Percentiles rank a stretch among this genome's conserved stretches.
These are phyloP conservation scores for Trichoderma sp. DNA, from an alignment of 2,329 filamentous ascomycete species.

Conservation along the genomic window DNA sequence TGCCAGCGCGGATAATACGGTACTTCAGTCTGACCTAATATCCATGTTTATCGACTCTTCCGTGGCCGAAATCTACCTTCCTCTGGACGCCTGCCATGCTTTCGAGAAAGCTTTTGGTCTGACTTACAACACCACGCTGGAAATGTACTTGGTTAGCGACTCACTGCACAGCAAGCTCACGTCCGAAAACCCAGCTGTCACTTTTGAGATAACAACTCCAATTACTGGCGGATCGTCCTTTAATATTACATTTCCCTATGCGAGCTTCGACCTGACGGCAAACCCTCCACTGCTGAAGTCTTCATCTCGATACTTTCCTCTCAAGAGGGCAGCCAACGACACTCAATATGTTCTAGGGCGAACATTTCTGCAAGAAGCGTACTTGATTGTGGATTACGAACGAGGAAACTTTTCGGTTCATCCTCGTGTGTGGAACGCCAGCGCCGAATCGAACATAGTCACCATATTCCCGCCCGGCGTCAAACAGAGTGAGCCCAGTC, in stretches of 20 bases:
- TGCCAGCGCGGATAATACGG: constrained; percentile 10
- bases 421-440: constrained; percentile 24
- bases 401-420: constrained; percentile 26
- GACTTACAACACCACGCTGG: constrained; percentile 14
- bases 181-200: constrained; percentile 16
- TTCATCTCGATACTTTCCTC: constrained; percentile 27
- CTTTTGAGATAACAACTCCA: constrained; percentile 17
- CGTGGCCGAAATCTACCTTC: constrained; percentile 24
- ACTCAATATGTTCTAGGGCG: constrained; percentile 28
- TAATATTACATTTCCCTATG: constrained; percentile 27
- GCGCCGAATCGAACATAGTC: constrained; percentile 20
- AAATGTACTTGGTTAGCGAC: constrained; percentile 25
- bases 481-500: neutral
- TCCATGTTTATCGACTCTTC: constrained; percentile 27
- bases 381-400: constrained; percentile 28
- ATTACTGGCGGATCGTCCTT: constrained; percentile 19
- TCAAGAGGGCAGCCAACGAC: constrained; percentile 25
- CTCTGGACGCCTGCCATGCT: constrained; percentile 18
- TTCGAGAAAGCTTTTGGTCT: constrained; percentile 25
- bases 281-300: constrained; percentile 24
- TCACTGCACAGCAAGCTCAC: constrained; percentile 16
- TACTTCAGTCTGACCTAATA: constrained; percentile 12
- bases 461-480: constrained; percentile 19
- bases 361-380: constrained; percentile 27
- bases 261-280: constrained; percentile 26